A percentile compares a stretch with the other conserved stretches of the same genome.
These are phyloP conservation scores for Leucoagaricus sp. DNA, from an alignment of 1,284 basidiomycete genomes.

Conservation along the genomic window DNA sequence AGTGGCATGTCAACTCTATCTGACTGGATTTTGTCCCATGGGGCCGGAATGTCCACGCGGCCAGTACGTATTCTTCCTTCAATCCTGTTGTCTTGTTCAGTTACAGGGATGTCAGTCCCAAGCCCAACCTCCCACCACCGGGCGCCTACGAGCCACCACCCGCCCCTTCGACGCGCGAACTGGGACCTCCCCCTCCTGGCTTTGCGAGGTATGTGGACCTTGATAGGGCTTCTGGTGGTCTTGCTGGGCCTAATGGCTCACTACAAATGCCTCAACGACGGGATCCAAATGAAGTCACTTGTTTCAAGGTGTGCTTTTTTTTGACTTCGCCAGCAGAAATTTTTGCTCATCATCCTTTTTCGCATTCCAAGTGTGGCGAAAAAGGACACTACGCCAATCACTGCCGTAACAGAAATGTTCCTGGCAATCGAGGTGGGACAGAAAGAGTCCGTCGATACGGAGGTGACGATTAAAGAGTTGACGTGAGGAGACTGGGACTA, in stretches of 20 bases:
- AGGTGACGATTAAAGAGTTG: constrained; percentile 24
- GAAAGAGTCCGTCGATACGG: constrained; percentile 45
- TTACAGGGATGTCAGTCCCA: constrained; percentile 53
- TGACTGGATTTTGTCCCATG: constrained; percentile 95
- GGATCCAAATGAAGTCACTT: constrained; percentile 85
- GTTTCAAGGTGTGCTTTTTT: constrained; percentile 73
- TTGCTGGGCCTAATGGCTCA: constrained; percentile 17
- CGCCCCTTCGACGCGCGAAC: constrained; percentile 73
- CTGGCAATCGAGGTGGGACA: constrained; percentile 76
- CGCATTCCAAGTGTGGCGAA: constrained; percentile 69
- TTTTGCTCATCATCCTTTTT: not conserved
- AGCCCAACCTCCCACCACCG: constrained; percentile 69
- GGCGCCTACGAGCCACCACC: constrained; percentile 81
- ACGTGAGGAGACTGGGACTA: not conserved
- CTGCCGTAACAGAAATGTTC: constrained; percentile 84
- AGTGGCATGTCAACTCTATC: constrained; percentile 88
- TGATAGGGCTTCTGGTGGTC: constrained; percentile 55
- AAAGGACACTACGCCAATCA: constrained; percentile 95
- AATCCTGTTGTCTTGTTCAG: constrained; percentile 24
- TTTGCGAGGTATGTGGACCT: constrained; percentile 86
- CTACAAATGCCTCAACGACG: constrained; percentile 52
- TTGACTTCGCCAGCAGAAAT: constrained; percentile 2
- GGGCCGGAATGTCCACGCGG: constrained; percentile 89
- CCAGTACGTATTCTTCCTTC: constrained; percentile 64
- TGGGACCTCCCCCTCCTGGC: constrained; percentile 90